phyloP scores from a whole-genome alignment of 768 basidiomycete genomes.

The Steccherinum ochraceum region DNA sequence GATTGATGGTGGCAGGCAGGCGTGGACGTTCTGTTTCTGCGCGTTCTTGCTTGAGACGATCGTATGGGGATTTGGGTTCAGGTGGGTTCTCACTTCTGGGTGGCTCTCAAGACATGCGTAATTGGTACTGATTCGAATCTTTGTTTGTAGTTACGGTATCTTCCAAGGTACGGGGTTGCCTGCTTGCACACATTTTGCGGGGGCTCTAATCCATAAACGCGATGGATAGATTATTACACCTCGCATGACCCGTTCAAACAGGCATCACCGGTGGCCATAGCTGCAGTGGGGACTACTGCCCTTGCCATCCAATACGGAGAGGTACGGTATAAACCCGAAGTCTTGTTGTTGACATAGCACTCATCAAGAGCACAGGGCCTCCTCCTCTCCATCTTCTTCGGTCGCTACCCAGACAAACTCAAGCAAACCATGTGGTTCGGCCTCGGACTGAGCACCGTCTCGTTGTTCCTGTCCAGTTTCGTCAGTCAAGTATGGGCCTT shows the following conservation, averaged over 20 bases:
- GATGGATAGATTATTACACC: neutral
- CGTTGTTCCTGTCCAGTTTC: neutral
- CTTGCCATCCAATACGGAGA: neutral
- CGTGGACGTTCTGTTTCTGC: constrained; percentile 1
- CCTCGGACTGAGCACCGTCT: neutral
- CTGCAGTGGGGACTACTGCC: neutral
- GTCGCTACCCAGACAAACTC: neutral
- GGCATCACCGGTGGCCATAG: neutral
- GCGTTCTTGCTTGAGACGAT: neutral
- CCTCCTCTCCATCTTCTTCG: neutral
- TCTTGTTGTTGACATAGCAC: no score
- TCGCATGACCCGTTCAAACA: neutral
- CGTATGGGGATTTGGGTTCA: neutral
- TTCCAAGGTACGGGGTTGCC: neutral
- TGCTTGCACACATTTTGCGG: neutral
- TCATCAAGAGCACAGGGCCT: neutral
- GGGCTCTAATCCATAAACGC: neutral
- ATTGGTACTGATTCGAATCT: neutral
- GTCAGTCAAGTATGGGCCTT: constrained; percentile 19
- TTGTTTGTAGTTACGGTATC: neutral
- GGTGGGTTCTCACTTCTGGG: neutral
- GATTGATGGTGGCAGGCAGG: neutral
- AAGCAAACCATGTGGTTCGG: neutral
- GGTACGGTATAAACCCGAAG: neutral
- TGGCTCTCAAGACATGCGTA: neutral